Evolutionary conservation across 2,329 filamentous ascomycete species (phyloP).

Genomic region (Ophiosphaerella korrae): DNA sequence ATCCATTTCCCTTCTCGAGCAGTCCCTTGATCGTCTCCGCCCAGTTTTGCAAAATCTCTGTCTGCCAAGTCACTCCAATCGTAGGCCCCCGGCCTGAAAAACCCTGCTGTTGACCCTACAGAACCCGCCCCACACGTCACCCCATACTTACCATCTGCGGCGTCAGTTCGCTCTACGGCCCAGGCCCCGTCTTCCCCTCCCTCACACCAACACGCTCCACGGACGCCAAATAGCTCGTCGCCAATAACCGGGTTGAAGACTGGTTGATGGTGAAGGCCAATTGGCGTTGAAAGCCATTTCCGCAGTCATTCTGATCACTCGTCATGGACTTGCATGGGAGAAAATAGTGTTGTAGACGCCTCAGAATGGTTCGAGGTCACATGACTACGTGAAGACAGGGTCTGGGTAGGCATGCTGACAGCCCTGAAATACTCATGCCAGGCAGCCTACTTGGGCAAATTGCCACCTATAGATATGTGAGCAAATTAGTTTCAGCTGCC

Average conservation of each 20-base stretch:
- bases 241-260: slow-evolving; percentile 48
- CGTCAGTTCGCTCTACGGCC: slow-evolving; percentile 48
- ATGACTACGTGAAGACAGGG: too few species aligned
- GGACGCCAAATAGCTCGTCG: slow-evolving; percentile 50
- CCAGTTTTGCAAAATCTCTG: slow-evolving; percentile 44
- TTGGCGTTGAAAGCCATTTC: too few species aligned
- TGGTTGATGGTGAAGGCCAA: slow-evolving; percentile 5
- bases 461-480: too few species aligned
- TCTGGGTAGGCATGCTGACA: too few species aligned
- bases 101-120: slow-evolving; percentile 45
- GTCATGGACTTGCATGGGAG: too few species aligned
- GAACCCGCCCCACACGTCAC: slow-evolving; percentile 55
- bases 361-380: too few species aligned
- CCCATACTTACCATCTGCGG: slow-evolving; percentile 31
- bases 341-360: slow-evolving; percentile 46
- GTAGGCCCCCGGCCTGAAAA: slow-evolving; percentile 38
- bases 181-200: slow-evolving; percentile 26
- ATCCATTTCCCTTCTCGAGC: slow-evolving; percentile 28
- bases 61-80: slow-evolving; percentile 30
- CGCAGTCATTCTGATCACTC: too few species aligned
- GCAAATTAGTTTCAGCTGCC: too few species aligned
- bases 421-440: too few species aligned
- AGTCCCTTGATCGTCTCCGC: slow-evolving; percentile 36
- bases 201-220: slow-evolving; percentile 47
- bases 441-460: too few species aligned